Percentiles rank a stretch among this genome's conserved stretches.
phyloP scores from a whole-genome alignment of 2,329 filamentous ascomycete genomes.

The Fusarium scirpi region DNA sequence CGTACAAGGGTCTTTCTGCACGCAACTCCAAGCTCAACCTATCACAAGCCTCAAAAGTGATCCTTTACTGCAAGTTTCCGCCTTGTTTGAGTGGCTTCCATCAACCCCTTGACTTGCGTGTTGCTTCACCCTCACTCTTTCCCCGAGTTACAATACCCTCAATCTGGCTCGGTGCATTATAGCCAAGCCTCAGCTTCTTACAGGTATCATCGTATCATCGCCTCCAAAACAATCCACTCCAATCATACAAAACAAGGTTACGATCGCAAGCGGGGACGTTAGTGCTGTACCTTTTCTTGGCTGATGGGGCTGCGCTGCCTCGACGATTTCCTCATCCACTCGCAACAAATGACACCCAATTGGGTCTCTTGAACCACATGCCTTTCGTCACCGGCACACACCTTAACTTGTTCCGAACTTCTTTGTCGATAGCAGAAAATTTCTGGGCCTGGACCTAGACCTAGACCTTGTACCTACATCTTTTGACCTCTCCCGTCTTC shows the following conservation, averaged over 20 bases:
- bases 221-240: slow-evolving; percentile 1
- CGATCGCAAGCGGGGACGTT: slow-evolving; percentile 26
- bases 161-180: slow-evolving; percentile 21
- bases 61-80: slow-evolving; percentile 30
- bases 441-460: background rate
- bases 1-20: slow-evolving; percentile 31
- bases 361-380: slow-evolving; percentile 35
- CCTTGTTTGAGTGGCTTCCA: slow-evolving; percentile 2
- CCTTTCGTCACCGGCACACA: slow-evolving; percentile 32
- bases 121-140: slow-evolving; percentile 13
- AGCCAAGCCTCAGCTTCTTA: slow-evolving; percentile 28
- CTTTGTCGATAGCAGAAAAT: slow-evolving; percentile 17
- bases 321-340: slow-evolving; percentile 35
- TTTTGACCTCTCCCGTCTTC: background rate
- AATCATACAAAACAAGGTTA: slow-evolving; percentile 15
- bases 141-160: background rate
- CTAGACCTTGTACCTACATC: background rate
- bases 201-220: slow-evolving; percentile 1
- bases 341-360: slow-evolving; percentile 33
- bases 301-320: slow-evolving; percentile 29
- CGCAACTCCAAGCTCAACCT: slow-evolving; percentile 22
- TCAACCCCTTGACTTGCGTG: slow-evolving; percentile 17
- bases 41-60: slow-evolving; percentile 26
- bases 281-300: slow-evolving; percentile 32
- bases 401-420: slow-evolving; percentile 3